phyloP scores from a whole-genome alignment of 805 yeast species.

The Middelhovenomyces tepae region DNA sequence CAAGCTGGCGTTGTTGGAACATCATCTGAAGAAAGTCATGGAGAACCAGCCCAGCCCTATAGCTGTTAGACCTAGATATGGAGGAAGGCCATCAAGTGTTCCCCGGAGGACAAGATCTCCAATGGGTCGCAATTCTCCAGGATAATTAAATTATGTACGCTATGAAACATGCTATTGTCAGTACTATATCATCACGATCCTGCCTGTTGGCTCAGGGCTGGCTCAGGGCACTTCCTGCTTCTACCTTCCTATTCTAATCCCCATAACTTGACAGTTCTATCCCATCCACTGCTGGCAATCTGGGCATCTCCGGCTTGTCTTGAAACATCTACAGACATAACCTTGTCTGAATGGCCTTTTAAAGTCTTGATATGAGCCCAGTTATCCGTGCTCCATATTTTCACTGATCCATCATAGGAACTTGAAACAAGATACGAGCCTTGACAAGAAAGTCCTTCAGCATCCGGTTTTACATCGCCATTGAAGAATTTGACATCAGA shows the following conservation, averaged over 20 bases:
- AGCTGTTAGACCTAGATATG: constrained; percentile 17
- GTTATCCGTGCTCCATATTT: constrained; percentile 56
- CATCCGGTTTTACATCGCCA: constrained; percentile 27
- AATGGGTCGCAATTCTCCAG: not conserved
- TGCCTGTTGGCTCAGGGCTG: too few species aligned
- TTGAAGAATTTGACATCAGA: constrained; percentile 50
- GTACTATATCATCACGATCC: too few species aligned
- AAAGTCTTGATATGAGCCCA: constrained; percentile 54
- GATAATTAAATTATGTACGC: too few species aligned
- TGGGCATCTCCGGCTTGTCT: constrained; percentile 31
- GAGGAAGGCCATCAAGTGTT: constrained; percentile 19
- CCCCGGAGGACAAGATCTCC: constrained; percentile 14
- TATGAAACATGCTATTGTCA: too few species aligned
- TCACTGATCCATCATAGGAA: constrained; percentile 64
- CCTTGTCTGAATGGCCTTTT: constrained; percentile 49
- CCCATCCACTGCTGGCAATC: constrained; percentile 74
- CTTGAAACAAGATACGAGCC: constrained; percentile 50
- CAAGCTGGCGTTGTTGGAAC: constrained; percentile 23
- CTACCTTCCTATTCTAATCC: constrained; percentile 9
- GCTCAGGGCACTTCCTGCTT: too few species aligned
- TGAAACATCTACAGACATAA: constrained; percentile 59
- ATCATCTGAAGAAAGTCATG: constrained; percentile 21
- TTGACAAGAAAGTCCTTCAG: constrained; percentile 23
- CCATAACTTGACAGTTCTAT: constrained; percentile 68
- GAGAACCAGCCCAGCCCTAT: too few species aligned